Evolutionary conservation across 176 grass and related monocot species (phyloP).

Genomic region (Leersia perrieri): DNA sequence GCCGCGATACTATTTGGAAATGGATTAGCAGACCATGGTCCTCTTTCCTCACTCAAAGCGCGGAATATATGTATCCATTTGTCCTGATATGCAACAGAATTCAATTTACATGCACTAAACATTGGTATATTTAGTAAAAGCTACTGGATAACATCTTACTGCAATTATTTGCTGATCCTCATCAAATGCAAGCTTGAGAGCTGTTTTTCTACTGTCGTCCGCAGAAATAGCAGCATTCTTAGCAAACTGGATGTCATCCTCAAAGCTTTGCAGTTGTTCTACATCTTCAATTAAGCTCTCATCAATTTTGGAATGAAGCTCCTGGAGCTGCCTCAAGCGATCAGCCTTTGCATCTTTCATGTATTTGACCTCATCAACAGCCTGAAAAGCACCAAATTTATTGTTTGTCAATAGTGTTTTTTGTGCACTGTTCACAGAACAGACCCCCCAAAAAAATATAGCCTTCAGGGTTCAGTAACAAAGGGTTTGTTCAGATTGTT

Average conservation of each 20-base stretch:
- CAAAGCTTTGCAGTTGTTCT: conserved; percentile 69
- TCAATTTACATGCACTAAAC: conserved; percentile 14
- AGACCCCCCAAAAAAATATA: neutral
- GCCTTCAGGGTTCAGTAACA: neutral
- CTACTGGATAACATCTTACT: conserved; percentile 48
- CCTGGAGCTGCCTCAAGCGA: conserved; percentile 79
- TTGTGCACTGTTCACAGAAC: conserved; percentile 24
- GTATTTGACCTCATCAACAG: conserved; percentile 78
- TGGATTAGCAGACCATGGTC: conserved; percentile 86
- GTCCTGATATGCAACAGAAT: conserved; percentile 56
- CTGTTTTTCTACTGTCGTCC: conserved; percentile 77
- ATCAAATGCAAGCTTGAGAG: conserved; percentile 77
- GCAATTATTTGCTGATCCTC: conserved; percentile 97
- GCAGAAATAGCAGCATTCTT: conserved; percentile 69
- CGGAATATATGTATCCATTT: conserved; percentile 96
- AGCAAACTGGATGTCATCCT: conserved; percentile 84
- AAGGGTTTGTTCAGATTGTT: too few relatives aligned
- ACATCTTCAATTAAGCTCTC: conserved; percentile 57
- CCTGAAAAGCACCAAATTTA: conserved; percentile 48
- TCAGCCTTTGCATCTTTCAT: conserved; percentile 71
- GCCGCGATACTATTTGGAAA: conserved; percentile 79
- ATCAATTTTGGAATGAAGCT: conserved; percentile 73
- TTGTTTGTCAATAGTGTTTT: conserved; percentile 8
- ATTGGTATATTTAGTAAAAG: conserved; percentile 20
- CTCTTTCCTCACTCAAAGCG: conserved; percentile 86